phyloP scores from a whole-genome alignment of 108 stramenopile species.

The Bacterosira constricta region DNA sequence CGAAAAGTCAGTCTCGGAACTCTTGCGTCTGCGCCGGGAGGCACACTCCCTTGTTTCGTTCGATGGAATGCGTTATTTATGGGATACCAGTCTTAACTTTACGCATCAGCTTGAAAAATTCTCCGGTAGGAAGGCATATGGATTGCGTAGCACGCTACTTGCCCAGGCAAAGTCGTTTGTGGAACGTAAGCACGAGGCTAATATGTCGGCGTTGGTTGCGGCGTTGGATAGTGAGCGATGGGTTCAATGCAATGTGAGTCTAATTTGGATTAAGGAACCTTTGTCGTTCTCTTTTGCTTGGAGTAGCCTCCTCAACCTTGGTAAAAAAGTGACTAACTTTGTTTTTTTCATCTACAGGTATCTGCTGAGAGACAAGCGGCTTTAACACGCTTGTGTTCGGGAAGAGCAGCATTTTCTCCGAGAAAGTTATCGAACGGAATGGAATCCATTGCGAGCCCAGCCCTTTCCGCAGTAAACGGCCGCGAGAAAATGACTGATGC shows the following conservation, averaged over 20 bases:
- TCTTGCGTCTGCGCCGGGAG: slow-evolving; percentile 85
- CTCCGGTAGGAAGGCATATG: slow-evolving; percentile 75
- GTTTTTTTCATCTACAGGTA: slow-evolving; percentile 44
- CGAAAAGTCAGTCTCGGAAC: slow-evolving; percentile 80
- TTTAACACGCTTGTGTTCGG: slow-evolving; percentile 77
- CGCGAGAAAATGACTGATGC: slow-evolving; percentile 69
- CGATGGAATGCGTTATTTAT: slow-evolving; percentile 85
- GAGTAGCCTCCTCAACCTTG: background rate
- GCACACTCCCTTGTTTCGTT: slow-evolving; percentile 78
- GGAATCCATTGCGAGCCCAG: slow-evolving; percentile 16
- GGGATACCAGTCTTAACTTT: slow-evolving; percentile 83
- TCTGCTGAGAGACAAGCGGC: slow-evolving; percentile 77
- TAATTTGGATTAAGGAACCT: background rate
- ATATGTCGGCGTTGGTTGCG: slow-evolving; percentile 85
- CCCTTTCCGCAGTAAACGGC: slow-evolving; percentile 10
- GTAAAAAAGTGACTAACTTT: slow-evolving; percentile 6
- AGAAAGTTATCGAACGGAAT: slow-evolving; percentile 26
- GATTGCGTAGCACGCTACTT: slow-evolving; percentile 87
- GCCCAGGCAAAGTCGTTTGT: slow-evolving; percentile 93
- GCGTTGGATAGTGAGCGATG: slow-evolving; percentile 95
- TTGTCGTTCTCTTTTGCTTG: background rate
- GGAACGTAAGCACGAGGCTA: slow-evolving; percentile 89
- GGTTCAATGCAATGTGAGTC: slow-evolving; percentile 89
- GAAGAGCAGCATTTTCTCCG: slow-evolving; percentile 65
- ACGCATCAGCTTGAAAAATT: slow-evolving; percentile 74